Evolutionary conservation across 2,329 filamentous ascomycete genomes (phyloP), one percentile per base, ranked within the genome.

Genomic region (Ustulina deusta): DNA sequence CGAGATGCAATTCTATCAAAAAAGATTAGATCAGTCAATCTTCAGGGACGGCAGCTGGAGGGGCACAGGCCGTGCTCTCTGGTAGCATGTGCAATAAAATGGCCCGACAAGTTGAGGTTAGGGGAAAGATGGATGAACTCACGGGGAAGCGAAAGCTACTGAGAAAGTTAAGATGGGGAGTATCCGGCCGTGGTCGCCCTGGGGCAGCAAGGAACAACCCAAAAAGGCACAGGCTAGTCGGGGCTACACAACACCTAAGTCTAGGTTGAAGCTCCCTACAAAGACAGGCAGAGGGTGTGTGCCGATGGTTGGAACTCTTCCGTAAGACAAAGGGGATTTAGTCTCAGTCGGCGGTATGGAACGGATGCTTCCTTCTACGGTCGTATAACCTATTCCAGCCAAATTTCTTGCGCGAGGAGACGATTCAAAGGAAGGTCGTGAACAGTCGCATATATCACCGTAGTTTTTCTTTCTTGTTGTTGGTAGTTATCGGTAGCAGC

Each of bases 261-360:
- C 36, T 15, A 27, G 52, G 42, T 38, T 38, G 55, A n/a, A 32
- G 32, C 52, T 48, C 9, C 57, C 13, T 40, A 48, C 27, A 40
- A 58, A 58, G 59, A 34, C 48, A 36, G 34, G 17, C 13, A 55
- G 62, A 29, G 48, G 54, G 32, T 17, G 59, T 27, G 52, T 34
- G 32, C 58, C 51, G 44, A 40, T 20, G 22, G 63, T 66, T 25
- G 44, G 60, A 42, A n/a, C 58, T 60, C n/a, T 49, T 25, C 61
- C 56, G 64, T 70, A 49, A 71, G 65, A 70, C 68, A 71, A 59
- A 22, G 55, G 40, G 60, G 40, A 51, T 54, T 54, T 32, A 25
- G 61, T 69, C 60, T 67, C 61, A 57, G 60, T 60, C 42, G 42
- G 48, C 38, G 25, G 57, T 56, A 66, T 51, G 51, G 46, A 54